Percentiles rank a stretch among this genome's conserved stretches.
Evolutionary conservation across 352 stramenopile species (phyloP).

Genomic region (Globisporangium heterothallicum): DNA sequence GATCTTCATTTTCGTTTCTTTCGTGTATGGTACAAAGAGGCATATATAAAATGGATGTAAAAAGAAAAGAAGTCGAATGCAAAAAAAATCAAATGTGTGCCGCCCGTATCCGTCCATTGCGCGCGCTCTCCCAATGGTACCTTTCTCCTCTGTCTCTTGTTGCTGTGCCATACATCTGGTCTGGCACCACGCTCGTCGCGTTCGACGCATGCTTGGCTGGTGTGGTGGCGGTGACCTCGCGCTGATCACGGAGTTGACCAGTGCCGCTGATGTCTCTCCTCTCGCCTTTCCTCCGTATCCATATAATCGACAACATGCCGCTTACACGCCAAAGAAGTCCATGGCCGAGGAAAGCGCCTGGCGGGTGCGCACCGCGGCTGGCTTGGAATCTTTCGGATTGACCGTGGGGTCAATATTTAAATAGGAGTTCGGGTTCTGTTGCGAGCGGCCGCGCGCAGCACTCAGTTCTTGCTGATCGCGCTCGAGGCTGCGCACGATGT

Average conservation of each 20-base stretch:
- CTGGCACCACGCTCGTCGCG: neutral
- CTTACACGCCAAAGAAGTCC: slow-evolving; percentile 82
- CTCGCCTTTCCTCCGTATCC: no score
- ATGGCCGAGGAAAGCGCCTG: slow-evolving; percentile 80
- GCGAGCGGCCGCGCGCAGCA: slow-evolving; percentile 19
- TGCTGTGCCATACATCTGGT: neutral
- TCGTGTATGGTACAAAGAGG: slow-evolving; percentile 15
- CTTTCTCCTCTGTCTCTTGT: neutral
- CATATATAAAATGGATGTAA: slow-evolving; percentile 3
- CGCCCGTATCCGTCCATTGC: slow-evolving; percentile 1
- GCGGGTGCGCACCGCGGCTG: slow-evolving; percentile 60
- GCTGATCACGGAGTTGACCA: no score
- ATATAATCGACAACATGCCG: no score
- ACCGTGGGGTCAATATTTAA: slow-evolving; percentile 63
- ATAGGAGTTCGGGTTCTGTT: slow-evolving; percentile 17
- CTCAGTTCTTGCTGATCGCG: slow-evolving; percentile 53
- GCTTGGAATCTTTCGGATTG: slow-evolving; percentile 81
- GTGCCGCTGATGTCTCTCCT: no score
- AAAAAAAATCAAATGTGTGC: slow-evolving; percentile 4
- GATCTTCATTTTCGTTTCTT: no score
- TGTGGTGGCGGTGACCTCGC: no score
- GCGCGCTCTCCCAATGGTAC: no score
- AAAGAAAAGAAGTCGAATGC: slow-evolving; percentile 8
- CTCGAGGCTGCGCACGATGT: slow-evolving; percentile 79
- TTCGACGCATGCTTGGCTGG: no score